Percentiles rank a stretch among this genome's conserved stretches.
Evolutionary conservation across 176 grass and related monocot genomes (phyloP).

Genomic region (Oryza officinalis): DNA sequence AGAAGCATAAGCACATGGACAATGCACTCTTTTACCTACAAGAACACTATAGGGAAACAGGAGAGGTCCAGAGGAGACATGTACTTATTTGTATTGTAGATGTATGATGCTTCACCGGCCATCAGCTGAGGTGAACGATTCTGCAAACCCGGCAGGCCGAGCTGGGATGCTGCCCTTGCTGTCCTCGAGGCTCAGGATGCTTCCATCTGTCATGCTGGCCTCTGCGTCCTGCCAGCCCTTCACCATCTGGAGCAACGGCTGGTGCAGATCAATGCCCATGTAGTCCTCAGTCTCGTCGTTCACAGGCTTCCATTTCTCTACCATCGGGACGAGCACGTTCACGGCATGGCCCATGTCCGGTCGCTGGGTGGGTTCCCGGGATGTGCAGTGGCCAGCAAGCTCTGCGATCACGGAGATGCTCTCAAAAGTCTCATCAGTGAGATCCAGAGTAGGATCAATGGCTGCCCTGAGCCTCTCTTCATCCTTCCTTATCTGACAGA

Average conservation of each 20-base stretch:
- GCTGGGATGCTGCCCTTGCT: conserved; percentile 97
- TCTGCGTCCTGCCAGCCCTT: conserved; percentile 92
- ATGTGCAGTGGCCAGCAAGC: conserved; percentile 80
- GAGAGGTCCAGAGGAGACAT: conserved; percentile 25
- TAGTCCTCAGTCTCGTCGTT: conserved; percentile 82
- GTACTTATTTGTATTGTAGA: conserved; percentile 44
- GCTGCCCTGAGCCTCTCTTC: conserved; percentile 66
- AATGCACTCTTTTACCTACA: conserved; percentile 38
- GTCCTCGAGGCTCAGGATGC: conserved; percentile 74
- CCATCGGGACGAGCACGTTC: conserved; percentile 69
- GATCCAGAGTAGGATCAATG: conserved; percentile 69
- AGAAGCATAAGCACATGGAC: conserved; percentile 37
- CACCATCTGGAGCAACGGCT: conserved; percentile 92
- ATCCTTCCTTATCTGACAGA: conserved; percentile 62
- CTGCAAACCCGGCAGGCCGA: conserved; percentile 79
- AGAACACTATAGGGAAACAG: conserved; percentile 12
- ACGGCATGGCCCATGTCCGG: conserved; percentile 91
- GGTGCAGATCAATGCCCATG: conserved; percentile 85
- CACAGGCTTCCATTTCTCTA: conserved; percentile 87
- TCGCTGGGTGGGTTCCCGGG: conserved; percentile 72
- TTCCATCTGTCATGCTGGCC: conserved; percentile 52
- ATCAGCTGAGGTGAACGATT: conserved; percentile 92
- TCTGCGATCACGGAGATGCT: conserved; percentile 72
- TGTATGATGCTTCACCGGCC: conserved; percentile 60
- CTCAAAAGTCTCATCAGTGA: conserved; percentile 63